Conservation (phyloP, 345 rosid species). For the Brassica incana region DNA sequence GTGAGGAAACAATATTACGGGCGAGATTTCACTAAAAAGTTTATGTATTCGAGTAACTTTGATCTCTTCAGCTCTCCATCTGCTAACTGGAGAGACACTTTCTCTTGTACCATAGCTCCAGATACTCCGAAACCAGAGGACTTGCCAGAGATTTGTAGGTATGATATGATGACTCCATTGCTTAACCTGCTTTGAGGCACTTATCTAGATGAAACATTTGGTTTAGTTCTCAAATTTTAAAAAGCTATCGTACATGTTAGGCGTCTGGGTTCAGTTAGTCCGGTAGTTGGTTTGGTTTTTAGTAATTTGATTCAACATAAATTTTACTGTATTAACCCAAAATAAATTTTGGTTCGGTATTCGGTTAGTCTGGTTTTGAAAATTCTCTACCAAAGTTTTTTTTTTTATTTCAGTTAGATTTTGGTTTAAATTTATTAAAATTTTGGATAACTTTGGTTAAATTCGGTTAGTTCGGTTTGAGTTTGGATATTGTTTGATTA, state of each 20-base stretch:
- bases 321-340: no score
- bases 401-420: no score
- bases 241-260: not conserved
- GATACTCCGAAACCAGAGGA: not conserved
- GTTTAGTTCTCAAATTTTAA: no score
- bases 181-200: not conserved
- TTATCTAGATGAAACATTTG: not conserved
- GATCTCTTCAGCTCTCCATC: not conserved
- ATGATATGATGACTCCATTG: not conserved
- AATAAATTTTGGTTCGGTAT: not conserved
- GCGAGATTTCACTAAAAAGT: not conserved
- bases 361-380: not conserved
- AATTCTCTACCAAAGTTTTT: no score
- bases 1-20: not conserved
- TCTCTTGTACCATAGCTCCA: not conserved
- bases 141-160: not conserved
- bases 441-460: not conserved
- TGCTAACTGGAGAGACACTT: not conserved
- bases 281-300: not conserved
- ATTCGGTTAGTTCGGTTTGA: not conserved
- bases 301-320: not conserved
- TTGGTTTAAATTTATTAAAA: not conserved
- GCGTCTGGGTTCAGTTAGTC: not conserved
- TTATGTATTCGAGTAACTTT: not conserved
- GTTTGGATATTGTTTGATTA: not conserved